Evolutionary conservation across 1,284 basidiomycete genomes (phyloP), one percentile per base, ranked within the genome.

Genomic region (Naganishia sp.): DNA sequence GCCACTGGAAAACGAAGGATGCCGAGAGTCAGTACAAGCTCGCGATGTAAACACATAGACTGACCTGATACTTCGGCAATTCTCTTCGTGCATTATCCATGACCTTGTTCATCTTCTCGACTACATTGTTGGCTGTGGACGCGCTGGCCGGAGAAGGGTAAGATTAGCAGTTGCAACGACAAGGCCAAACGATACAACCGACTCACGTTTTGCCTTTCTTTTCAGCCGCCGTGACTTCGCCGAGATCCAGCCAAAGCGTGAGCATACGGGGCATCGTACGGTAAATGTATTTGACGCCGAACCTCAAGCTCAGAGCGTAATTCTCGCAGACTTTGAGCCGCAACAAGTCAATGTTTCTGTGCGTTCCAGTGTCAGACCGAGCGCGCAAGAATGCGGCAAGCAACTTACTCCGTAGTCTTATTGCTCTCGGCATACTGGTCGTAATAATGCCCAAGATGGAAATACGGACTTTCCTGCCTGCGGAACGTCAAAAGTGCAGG

Each of bases 261-360:
- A 99, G 84, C 69, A 98, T 84, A 43, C 96, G 87, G 0, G 96
- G 95, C 72, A 99, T 86, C 0, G 93, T 94, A 76, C 97, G 94
- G 77, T 95, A 99, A 56, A 97, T 90, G 78, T 90, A 98, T 82
- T 99, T 99, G 52, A 94, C 93, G 13, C 96, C 96, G 72, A 85
- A 82, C 72, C 84, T 83, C 63, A 95, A 87, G 0, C 94, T 90
- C 69, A 85, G 86, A 5, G 85, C 82, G 72, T 90, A 97, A 57
- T 87, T 84, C 70, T 84, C 84, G 71, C 79, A 82, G 2, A 85
- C 73, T 85, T 62, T 74, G 70, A 62, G 70, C 70, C 70, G 61
- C 74, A 74, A 64, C 69, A 71, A 23, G 67, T 68, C 58, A 28
- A 61, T 53, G 53, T 65, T 56, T 39, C 55, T 63, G 66, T 32